phyloP scores from a whole-genome alignment of 2,329 filamentous ascomycete species.

The Aspergillus ibericus region DNA sequence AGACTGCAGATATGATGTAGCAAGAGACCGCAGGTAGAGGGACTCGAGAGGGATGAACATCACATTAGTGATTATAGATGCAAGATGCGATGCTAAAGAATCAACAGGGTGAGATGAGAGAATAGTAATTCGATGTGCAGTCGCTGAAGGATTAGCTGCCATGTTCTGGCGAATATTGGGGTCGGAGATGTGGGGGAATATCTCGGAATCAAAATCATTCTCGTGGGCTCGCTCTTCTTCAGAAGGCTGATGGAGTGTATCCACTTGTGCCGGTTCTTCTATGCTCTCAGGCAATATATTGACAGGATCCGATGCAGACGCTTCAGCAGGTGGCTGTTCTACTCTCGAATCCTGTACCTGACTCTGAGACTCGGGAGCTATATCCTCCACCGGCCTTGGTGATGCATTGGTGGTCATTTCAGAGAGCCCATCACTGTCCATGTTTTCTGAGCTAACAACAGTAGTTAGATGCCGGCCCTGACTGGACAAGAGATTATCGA shows the following conservation, averaged over 20 bases:
- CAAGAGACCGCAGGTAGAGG: conserved; percentile 42
- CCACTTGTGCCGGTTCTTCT: conserved; percentile 30
- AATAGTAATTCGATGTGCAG: conserved; percentile 42
- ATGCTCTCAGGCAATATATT: conserved; percentile 34
- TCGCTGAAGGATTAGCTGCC: conserved; percentile 9
- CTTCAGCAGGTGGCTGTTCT: conserved; percentile 15
- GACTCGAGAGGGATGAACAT: conserved; percentile 44
- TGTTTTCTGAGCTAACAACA: conserved; percentile 15
- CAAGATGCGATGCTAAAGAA: conserved; percentile 43
- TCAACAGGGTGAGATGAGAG: conserved; percentile 45
- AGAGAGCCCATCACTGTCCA: conserved; percentile 27
- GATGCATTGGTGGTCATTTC: conserved; percentile 21
- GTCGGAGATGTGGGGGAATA: conserved; percentile 19
- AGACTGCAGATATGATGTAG: conserved; percentile 37
- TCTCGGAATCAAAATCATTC: conserved; percentile 15
- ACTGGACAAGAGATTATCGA: conserved; percentile 37
- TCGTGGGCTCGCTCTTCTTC: conserved; percentile 15
- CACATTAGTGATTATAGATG: conserved; percentile 38
- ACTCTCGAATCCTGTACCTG: conserved; percentile 8
- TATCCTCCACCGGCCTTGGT: conserved; percentile 16
- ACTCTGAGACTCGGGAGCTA: conserved; percentile 1
- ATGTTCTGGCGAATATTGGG: conserved; percentile 19
- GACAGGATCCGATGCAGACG: conserved; percentile 12
- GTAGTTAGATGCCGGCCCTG: conserved; percentile 25
- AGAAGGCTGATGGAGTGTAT: conserved; percentile 15